Base-by-base conservation (phyloP, 441 rosid genomes). In the Erysimum pusillum region DNA sequence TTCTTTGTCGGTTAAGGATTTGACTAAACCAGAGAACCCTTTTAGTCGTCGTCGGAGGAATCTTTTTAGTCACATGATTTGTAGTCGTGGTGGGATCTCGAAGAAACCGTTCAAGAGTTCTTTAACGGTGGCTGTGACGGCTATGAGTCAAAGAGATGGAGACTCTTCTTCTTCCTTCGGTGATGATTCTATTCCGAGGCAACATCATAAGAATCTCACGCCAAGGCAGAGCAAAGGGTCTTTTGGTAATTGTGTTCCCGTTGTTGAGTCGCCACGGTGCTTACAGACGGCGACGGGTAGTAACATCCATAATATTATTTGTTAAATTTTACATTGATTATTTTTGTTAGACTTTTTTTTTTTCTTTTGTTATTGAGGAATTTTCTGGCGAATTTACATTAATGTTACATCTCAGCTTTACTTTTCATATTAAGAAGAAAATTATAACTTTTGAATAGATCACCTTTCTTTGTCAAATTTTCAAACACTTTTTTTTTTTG, bases 1-100 rank as follows among this genome's bases (percentile, higher is more conserved):
- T 7, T 66, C 83, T 42, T 63, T 79, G 34, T 66, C 84, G 13
- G 58, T 83, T 11, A 86, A 81, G 67, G 94, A 92, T 49, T 82
- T 92, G 4, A 84, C 77, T 0, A 92, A 84, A 73, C 88, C 89
- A 1, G 98, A 92, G 68, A 91, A 88, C 57, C 77, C 78, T 5
- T 85, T 80, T 69, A 54, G 75, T 51, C 83, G 88, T 18, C 82
- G 69, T 6, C 81, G 96, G n/a, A 83, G 89, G 66, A 94, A 87
- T 58, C 80, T 90, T 12, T 88, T 94, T 1, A 82, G 81, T 58
- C 84, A 76, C 58, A 88, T 80, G 68, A 44, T 81, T 0, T 86
- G 64, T 34, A 42, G n/a, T 69, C 75, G 71, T 34, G 81, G 79
- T 0, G 79, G 87, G 5, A 88, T 89, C 18, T 86, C 85, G 25